phyloP scores from a whole-genome alignment of 2,329 filamentous ascomycete genomes.

The Aphanocladium album region DNA sequence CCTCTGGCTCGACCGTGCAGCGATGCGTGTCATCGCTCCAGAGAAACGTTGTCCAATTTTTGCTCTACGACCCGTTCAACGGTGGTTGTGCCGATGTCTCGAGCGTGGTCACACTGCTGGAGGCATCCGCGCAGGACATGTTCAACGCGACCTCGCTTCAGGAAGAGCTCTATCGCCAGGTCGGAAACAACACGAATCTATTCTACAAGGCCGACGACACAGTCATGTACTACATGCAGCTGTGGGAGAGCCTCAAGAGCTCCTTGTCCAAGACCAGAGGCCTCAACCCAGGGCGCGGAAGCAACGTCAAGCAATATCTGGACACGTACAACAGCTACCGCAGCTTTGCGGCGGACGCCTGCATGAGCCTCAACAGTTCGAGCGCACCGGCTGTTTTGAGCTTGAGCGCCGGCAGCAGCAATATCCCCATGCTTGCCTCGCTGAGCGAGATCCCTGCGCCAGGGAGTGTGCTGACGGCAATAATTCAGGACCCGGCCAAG shows the following conservation, averaged over 20 bases:
- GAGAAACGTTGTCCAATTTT: slow-evolving; percentile 27
- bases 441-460: slow-evolving; percentile 26
- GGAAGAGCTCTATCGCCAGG: slow-evolving; percentile 22
- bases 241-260: slow-evolving; percentile 28
- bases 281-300: slow-evolving; percentile 14
- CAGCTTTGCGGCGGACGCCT: slow-evolving; percentile 29
- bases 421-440: slow-evolving; percentile 24
- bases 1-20: slow-evolving; percentile 23
- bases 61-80: slow-evolving; percentile 31
- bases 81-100: slow-evolving; percentile 31
- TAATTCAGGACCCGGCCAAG: slow-evolving; percentile 28
- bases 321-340: slow-evolving; percentile 26
- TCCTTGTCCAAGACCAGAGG: slow-evolving; percentile 24
- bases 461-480: slow-evolving; percentile 25
- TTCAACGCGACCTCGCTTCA: slow-evolving; percentile 23
- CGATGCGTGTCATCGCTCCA: slow-evolving; percentile 29
- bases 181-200: slow-evolving; percentile 19
- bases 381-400: slow-evolving; percentile 29
- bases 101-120: slow-evolving; percentile 30
- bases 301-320: slow-evolving; percentile 28
- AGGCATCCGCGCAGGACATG: slow-evolving; percentile 24
- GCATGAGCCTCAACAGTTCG: slow-evolving; percentile 27
- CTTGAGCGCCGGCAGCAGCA: slow-evolving; percentile 27
- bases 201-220: slow-evolving; percentile 22
- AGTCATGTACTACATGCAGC: slow-evolving; percentile 24